These are phyloP conservation scores for Coleophoma cylindrospora DNA, from an alignment of 2,329 filamentous ascomycete genomes.

Conservation along the genomic window DNA sequence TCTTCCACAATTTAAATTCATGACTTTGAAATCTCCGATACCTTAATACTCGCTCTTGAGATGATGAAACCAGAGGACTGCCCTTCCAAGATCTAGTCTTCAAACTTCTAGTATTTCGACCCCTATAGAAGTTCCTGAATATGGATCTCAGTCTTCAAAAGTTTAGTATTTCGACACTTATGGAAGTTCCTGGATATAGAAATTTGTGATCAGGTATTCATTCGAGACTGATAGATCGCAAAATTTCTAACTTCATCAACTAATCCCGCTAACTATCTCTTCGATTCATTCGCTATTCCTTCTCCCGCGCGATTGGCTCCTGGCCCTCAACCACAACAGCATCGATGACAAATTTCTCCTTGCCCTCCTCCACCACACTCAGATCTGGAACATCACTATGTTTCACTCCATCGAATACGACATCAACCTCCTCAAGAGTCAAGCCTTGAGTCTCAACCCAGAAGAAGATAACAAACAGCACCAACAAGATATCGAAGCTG, in stretches of 20 bases:
- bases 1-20: not conserved
- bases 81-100: too few relatives aligned
- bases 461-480: conserved; percentile 53
- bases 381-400: conserved; percentile 2
- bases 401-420: conserved; percentile 4
- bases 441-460: conserved; percentile 60
- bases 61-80: too few relatives aligned
- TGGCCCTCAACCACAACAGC: not conserved
- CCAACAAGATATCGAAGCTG: conserved; percentile 4
- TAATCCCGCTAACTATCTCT: too few relatives aligned
- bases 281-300: not conserved
- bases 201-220: not conserved
- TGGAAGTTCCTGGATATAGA: not conserved
- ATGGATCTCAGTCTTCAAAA: not conserved
- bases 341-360: conserved; percentile 3
- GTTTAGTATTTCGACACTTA: not conserved
- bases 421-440: conserved; percentile 57
- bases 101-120: too few relatives aligned
- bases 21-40: too few relatives aligned
- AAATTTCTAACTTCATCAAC: not conserved
- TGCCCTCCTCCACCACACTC: not conserved
- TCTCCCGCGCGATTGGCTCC: not conserved
- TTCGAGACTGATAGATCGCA: not conserved
- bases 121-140: not conserved
- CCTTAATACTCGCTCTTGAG: too few relatives aligned